These are phyloP conservation scores for Magnusiomyces ingens DNA, from an alignment of 1,139 yeast genomes.

Conservation along the genomic window DNA sequence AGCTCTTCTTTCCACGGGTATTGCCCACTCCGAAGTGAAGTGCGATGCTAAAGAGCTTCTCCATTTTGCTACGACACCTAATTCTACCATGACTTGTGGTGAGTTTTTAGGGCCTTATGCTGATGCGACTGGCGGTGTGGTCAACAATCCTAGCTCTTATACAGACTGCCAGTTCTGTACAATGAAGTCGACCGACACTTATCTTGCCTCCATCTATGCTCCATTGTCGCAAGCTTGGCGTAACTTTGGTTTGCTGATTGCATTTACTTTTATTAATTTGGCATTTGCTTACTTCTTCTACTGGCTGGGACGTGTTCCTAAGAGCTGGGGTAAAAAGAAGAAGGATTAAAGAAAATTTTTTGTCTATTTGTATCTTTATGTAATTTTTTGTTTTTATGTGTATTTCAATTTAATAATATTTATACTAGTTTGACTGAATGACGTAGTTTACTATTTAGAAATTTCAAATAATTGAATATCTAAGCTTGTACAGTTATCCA, in stretches of 20 bases:
- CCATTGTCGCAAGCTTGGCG: constrained; percentile 49
- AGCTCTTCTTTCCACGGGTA: constrained; percentile 45
- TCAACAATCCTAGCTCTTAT: constrained; percentile 47
- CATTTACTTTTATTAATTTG: constrained; percentile 47
- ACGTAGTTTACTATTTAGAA: no score
- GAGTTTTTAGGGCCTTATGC: constrained; percentile 42
- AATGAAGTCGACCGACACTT: constrained; percentile 48
- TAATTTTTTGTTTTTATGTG: background rate
- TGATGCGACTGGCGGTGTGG: constrained; percentile 43
- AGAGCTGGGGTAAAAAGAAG: constrained; percentile 4
- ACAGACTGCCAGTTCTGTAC: constrained; percentile 54
- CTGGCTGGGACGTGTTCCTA: constrained; percentile 75
- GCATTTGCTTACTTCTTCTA: constrained; percentile 49
- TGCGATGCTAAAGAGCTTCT: constrained; percentile 50
- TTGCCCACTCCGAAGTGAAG: constrained; percentile 50
- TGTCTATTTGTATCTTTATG: background rate
- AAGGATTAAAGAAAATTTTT: background rate
- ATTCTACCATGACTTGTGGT: constrained; percentile 46
- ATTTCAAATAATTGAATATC: no score
- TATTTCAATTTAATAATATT: background rate
- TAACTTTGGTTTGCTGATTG: constrained; percentile 51
- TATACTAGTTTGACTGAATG: no score
- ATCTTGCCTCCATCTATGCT: constrained; percentile 41
- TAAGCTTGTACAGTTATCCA: no score
- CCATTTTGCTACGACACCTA: constrained; percentile 48